Base-by-base conservation (phyloP, 2,329 filamentous ascomycete genomes). In the Pseudogymnoascus sp. region DNA sequence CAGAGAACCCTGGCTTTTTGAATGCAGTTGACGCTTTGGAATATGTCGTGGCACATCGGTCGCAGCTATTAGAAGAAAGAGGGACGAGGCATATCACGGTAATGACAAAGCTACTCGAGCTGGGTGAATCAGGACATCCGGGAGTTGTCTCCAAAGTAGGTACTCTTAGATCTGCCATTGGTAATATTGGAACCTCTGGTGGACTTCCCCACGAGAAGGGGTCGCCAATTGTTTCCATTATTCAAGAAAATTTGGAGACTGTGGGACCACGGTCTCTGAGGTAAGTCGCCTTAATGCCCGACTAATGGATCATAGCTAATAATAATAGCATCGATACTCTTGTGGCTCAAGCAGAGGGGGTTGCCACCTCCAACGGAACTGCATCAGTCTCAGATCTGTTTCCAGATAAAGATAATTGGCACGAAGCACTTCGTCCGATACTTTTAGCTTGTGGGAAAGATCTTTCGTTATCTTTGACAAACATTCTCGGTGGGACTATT, bases 391-490 rank as follows among this genome's bases (percentile, higher is more conserved):
- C 33, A 65, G 77, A 80, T 10, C 74, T 93, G 4, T 78, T 95
- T 38, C 91, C 91, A 0, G 81, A 81, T 67, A 76, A 79, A 0
- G 76, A 81, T 1, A 75, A 83, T 8, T 97, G 93, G 92, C 79
- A 82, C 68, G 68, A 79, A 13, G 82, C 89, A 13, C 74, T 96
- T 2, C 70, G 73, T 0, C 76, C 76, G 1, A 81, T 91, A 63
- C 74, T 89, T 5, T 2, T 56, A 2, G 73, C 79, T 31, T 71
- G 75, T 1, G 69, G 76, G 1, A 81, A 86, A 2, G 83, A 84
- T 65, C 78, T 83, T 4, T 86, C 90, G 0, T 75, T 96, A 2
- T 85, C 90, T 0, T 83, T 96, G 4, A 90, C 88, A 1, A 93
- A 86, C 70, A 81, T 81, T 24, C 78, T 96, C 6, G 86, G 84